Conservation (phyloP, 768 basidiomycete species). For the Gymnopilus junonius region DNA sequence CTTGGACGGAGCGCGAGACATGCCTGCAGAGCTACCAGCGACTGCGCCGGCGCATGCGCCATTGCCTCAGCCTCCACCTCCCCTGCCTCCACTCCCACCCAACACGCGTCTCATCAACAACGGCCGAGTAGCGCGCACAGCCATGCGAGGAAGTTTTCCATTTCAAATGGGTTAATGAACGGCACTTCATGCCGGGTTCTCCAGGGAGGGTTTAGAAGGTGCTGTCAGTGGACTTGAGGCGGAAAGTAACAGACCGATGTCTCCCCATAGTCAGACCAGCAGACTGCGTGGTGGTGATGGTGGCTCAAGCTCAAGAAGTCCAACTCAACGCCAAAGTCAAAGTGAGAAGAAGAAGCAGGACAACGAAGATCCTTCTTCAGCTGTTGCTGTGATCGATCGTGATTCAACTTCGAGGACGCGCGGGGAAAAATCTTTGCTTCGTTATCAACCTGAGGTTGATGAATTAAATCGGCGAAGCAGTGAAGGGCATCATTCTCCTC, state of each 20-base stretch:
- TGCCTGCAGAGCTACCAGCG: neutral
- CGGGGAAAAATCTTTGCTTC: neutral
- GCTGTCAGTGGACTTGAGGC: neutral
- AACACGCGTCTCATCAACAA: neutral
- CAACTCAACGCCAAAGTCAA: too few species aligned
- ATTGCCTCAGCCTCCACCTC: neutral
- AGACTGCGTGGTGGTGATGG: neutral
- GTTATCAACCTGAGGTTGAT: neutral
- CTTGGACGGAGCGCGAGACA: neutral
- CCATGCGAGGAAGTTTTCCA: slow-evolving; percentile 1
- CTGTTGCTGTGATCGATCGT: neutral
- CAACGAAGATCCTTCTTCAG: neutral
- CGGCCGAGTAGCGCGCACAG: neutral
- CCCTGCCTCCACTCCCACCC: neutral
- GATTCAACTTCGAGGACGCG: neutral
- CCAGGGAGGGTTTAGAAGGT: neutral
- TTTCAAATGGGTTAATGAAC: neutral
- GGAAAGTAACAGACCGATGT: neutral
- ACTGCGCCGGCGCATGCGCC: neutral
- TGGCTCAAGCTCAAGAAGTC: too few species aligned
- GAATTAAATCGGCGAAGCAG: neutral
- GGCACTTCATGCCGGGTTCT: neutral
- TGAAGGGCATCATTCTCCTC: neutral
- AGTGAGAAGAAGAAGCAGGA: neutral
- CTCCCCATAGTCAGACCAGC: neutral